These are phyloP conservation scores for Lactarius sanguifluus DNA, from an alignment of 768 basidiomycete genomes.

Conservation along the genomic window DNA sequence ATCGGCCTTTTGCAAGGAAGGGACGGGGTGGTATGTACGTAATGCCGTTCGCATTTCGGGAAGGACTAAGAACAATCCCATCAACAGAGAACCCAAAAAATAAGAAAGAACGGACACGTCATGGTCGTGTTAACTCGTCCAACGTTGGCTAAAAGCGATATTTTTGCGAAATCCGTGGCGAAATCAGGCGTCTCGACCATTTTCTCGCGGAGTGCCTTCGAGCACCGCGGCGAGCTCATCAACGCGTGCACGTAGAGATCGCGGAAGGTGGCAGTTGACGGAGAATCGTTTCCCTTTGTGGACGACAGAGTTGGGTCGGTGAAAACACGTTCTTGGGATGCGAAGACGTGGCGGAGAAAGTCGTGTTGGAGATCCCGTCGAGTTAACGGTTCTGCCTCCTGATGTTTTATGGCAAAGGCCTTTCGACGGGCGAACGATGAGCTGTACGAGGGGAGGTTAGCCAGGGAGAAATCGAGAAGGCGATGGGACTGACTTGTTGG, in stretches of 20 bases:
- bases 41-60: slow-evolving; percentile 78
- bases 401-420: slow-evolving; percentile 46
- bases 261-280: slow-evolving; percentile 43
- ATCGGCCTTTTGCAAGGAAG: slow-evolving; percentile 63
- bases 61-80: slow-evolving; percentile 50
- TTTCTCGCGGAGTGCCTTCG: slow-evolving; percentile 70
- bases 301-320: slow-evolving; percentile 53
- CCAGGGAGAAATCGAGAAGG: background rate
- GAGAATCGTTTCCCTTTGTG: slow-evolving; percentile 31
- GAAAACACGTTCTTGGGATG: slow-evolving; percentile 51
- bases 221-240: slow-evolving; percentile 60
- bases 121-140: slow-evolving; percentile 80
- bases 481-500: slow-evolving; percentile 23
- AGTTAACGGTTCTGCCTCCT: slow-evolving; percentile 65
- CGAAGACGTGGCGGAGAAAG: slow-evolving; percentile 45
- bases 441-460: slow-evolving; percentile 34
- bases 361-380: slow-evolving; percentile 68
- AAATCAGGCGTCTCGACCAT: slow-evolving; percentile 59
- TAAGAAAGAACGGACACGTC: slow-evolving; percentile 53
- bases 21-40: slow-evolving; percentile 76
- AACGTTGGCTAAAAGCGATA: slow-evolving; percentile 73
- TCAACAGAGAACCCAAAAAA: background rate
- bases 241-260: slow-evolving; percentile 50
- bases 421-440: slow-evolving; percentile 46
- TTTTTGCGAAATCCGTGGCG: slow-evolving; percentile 70